A percentile compares a stretch with the other conserved stretches of the same genome.
Evolutionary conservation across 768 basidiomycete genomes (phyloP).

Genomic region (Termitomyces sp.): DNA sequence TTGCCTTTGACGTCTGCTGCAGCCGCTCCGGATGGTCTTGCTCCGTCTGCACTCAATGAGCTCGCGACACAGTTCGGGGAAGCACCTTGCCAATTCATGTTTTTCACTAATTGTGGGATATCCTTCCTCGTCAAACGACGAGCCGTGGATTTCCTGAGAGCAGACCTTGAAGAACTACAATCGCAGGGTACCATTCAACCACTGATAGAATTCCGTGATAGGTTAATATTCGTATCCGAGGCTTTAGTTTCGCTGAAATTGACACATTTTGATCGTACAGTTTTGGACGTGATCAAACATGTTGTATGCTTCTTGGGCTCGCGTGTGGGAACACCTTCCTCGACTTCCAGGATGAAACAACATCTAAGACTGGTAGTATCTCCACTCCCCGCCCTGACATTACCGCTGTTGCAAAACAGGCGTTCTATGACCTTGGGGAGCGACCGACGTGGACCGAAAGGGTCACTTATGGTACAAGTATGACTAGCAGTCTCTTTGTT

Average conservation of each 20-base stretch:
- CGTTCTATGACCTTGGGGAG: constrained; percentile 83
- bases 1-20: constrained; percentile 26
- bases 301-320: constrained; percentile 85
- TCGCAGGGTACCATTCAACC: constrained; percentile 70
- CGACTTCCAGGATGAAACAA: constrained; percentile 45
- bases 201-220: constrained; percentile 79
- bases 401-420: constrained; percentile 70
- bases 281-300: constrained; percentile 88
- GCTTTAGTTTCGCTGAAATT: constrained; percentile 1
- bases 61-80: constrained; percentile 78
- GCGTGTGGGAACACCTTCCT: constrained; percentile 82
- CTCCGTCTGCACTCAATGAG: constrained; percentile 66
- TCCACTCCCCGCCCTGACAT: constrained; percentile 55
- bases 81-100: constrained; percentile 72
- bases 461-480: constrained; percentile 71
- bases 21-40: constrained; percentile 34
- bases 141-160: constrained; percentile 79
- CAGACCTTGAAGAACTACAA: constrained; percentile 77
- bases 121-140: constrained; percentile 77
- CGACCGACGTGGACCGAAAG: constrained; percentile 79
- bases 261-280: constrained; percentile 30
- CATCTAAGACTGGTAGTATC: constrained; percentile 33
- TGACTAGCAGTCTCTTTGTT: constrained; percentile 12
- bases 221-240: constrained; percentile 32
- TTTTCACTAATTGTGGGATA: constrained; percentile 83